Evolutionary conservation across 1,284 basidiomycete genomes (phyloP).

Genomic region (Apiotrichum gamsii): DNA sequence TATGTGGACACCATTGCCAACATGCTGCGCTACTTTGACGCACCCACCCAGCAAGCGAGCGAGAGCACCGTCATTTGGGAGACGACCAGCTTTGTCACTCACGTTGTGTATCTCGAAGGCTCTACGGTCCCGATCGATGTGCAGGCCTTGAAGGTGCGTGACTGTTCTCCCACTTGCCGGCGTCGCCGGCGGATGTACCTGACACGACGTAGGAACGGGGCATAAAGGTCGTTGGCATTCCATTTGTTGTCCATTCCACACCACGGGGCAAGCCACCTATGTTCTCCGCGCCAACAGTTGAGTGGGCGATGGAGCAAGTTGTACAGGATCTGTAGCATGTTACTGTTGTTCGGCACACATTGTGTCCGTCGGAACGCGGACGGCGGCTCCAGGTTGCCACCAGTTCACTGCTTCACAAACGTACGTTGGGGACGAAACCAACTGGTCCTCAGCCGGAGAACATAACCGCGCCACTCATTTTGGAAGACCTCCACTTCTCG

Average conservation of each 20-base stretch:
- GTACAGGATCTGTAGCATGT: constrained; percentile 5
- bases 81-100: constrained; percentile 56
- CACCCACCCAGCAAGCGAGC: constrained; percentile 54
- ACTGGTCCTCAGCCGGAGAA: no score
- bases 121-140: constrained; percentile 60
- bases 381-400: no score
- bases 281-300: constrained; percentile 35
- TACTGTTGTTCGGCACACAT: no score
- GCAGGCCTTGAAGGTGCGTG: constrained; percentile 57
- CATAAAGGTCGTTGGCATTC: constrained; percentile 32
- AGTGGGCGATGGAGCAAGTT: constrained; percentile 39
- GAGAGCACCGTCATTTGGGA: constrained; percentile 55
- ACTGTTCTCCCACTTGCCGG: background rate
- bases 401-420: no score
- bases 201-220: constrained; percentile 25
- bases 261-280: constrained; percentile 21
- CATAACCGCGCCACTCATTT: no score
- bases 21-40: constrained; percentile 59
- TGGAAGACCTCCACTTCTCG: background rate
- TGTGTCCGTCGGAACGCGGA: no score
- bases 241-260: constrained; percentile 17
- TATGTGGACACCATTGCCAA: constrained; percentile 72
- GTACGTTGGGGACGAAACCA: no score
- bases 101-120: constrained; percentile 69
- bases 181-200: constrained; percentile 56